Percentiles rank a stretch among this genome's conserved stretches.
These are phyloP conservation scores for Lecanoromycetidae sp. DNA, from an alignment of 2,329 filamentous ascomycete genomes.

Conservation along the genomic window DNA sequence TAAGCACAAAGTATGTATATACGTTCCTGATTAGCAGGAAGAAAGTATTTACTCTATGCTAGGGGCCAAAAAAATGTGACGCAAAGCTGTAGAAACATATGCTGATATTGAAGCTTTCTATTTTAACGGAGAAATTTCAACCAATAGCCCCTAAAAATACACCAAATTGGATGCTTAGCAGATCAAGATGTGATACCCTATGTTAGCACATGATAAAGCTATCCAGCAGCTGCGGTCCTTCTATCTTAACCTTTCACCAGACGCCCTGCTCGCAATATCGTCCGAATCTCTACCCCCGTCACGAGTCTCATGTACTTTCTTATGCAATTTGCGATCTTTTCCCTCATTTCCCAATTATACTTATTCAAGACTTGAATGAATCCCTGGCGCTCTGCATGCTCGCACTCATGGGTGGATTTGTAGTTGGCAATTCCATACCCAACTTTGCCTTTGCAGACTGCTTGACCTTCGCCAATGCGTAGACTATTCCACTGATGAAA, in stretches of 20 bases:
- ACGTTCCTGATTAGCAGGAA: too few species aligned
- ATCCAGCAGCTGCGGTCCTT: conserved; percentile 27
- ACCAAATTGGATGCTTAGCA: conserved; percentile 3
- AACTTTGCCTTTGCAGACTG: conserved; percentile 57
- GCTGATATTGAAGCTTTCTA: background rate
- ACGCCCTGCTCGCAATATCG: conserved; percentile 11
- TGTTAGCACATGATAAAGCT: background rate
- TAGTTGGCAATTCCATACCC: conserved; percentile 50
- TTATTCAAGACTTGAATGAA: conserved; percentile 54
- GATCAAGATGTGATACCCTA: too few species aligned
- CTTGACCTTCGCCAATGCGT: conserved; percentile 73
- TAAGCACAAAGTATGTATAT: too few species aligned
- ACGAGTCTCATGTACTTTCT: background rate
- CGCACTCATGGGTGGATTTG: conserved; percentile 64
- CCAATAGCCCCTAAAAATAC: conserved; percentile 4
- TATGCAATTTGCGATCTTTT: background rate
- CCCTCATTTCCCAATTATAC: background rate
- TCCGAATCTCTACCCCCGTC: too few species aligned
- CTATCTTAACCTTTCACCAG: conserved; percentile 24
- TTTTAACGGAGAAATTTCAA: background rate
- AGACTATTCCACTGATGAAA: conserved; percentile 85
- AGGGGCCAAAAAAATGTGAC: background rate
- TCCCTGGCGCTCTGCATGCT: conserved; percentile 87
- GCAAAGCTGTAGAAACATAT: too few species aligned
- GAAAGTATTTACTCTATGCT: too few species aligned